phyloP scores from a whole-genome alignment of 495 filamentous ascomycete species.

The Hypoxylon subgilvum region DNA sequence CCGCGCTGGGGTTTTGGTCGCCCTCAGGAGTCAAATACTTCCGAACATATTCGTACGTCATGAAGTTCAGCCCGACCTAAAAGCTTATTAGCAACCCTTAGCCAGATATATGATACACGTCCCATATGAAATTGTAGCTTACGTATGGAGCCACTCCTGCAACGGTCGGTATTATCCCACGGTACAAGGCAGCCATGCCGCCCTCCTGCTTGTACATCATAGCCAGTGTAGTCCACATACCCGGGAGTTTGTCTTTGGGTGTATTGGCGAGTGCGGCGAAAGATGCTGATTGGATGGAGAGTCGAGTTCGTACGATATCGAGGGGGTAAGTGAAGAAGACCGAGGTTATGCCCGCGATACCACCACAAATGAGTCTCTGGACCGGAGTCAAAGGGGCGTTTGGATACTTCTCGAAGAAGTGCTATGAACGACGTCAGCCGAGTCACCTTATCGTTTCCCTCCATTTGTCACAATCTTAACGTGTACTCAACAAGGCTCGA shows the following conservation, averaged over 20 bases:
- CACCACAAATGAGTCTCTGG: slow-evolving; percentile 81
- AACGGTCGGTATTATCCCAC: slow-evolving; percentile 91
- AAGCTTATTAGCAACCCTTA: slow-evolving; percentile 31
- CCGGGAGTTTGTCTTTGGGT: slow-evolving; percentile 72
- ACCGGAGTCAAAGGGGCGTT: slow-evolving; percentile 70
- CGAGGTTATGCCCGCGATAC: slow-evolving; percentile 89
- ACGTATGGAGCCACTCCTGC: slow-evolving; percentile 96
- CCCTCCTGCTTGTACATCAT: slow-evolving; percentile 91
- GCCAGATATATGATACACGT: background rate
- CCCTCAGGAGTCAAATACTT: slow-evolving; percentile 86
- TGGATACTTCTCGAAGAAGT: slow-evolving; percentile 78
- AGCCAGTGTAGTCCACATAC: slow-evolving; percentile 87
- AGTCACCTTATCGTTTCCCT: no score
- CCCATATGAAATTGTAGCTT: slow-evolving; percentile 42
- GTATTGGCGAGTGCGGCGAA: slow-evolving; percentile 73
- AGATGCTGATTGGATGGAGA: slow-evolving; percentile 95
- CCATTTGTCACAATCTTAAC: no score
- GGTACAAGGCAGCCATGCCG: slow-evolving; percentile 80
- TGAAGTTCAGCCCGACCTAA: slow-evolving; percentile 95
- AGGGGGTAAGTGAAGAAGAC: slow-evolving; percentile 81
- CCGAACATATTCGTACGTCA: slow-evolving; percentile 90
- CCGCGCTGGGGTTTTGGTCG: slow-evolving; percentile 76
- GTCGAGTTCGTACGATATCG: slow-evolving; percentile 92
- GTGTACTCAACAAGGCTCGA: background rate
- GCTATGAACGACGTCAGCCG: slow-evolving; percentile 37